Base-by-base conservation (phyloP, 1,284 basidiomycete species). In the Ceratobasidium sp. region DNA sequence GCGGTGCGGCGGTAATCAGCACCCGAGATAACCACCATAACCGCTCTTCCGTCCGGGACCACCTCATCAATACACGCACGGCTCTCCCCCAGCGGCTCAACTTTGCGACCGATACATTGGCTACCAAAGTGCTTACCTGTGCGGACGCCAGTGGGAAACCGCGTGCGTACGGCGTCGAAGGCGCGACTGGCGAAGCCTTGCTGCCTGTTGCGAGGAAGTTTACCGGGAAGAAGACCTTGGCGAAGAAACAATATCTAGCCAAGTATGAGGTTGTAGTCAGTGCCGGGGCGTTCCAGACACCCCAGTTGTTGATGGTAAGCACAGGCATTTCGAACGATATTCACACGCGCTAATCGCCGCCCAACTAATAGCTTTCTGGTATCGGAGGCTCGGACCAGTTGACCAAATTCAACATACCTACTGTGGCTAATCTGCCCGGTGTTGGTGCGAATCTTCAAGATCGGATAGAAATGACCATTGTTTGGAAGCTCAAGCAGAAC, bases 401-500 rank as follows among this genome's bases (percentile, higher is more conserved):
- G n/a, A 12, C 62, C 38, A 65, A 65, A 20, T 65, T 53, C 22
- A 65, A 65, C 17, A 65, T 65, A 31, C 34, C 62, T 1, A 54
- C 62, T 6, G 62, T 65, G 7, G n/a, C 50, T 3, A 42, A 65
- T 31, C 62, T 65, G 12, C 49, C 62, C 10, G 62, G 62, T 17
- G 62, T 65, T 31, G 62, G 62, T 6, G 49, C 32, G 6, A 65
- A 65, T 45, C 27, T 65, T 15, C 62, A 65, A 54, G 62, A 65
- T 25, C 49, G 62, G n/a, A 42, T 65, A 12, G 62, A 65, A 35
- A 65, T 65, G 62, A 65, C 62, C 20, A 54, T 65, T 4, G 50
- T 65, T 25, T 65, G 62, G 62, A 65, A 38, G 49, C 62, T 65
- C 3, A 65, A 65, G 25, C 49, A 65, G 22, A 65, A 65, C 15